Percentiles rank a stretch among this genome's conserved stretches.
Evolutionary conservation across 1,284 basidiomycete species (phyloP).

Genomic region (Apiotrichum gamsii): DNA sequence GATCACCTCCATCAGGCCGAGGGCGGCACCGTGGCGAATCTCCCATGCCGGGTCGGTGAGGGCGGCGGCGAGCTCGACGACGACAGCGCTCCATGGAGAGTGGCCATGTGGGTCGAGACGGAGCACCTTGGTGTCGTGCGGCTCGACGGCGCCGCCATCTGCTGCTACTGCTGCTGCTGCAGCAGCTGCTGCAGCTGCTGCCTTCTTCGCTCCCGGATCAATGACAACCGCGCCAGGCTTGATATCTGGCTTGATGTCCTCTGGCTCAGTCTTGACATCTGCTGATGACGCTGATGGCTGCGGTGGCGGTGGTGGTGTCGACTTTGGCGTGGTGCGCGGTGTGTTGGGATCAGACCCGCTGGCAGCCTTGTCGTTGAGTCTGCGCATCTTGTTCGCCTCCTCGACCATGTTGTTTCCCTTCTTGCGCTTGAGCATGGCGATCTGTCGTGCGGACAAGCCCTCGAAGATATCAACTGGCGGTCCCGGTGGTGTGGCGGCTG

Average conservation of each 20-base stretch:
- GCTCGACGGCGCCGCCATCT: constrained; percentile 34
- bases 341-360: constrained; percentile 9
- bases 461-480: constrained; percentile 38
- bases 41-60: constrained; percentile 87
- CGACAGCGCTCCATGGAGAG: constrained; percentile 86
- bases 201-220: constrained; percentile 42
- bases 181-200: too few species aligned
- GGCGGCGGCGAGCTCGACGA: constrained; percentile 74
- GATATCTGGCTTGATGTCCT: constrained; percentile 10
- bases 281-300: too few species aligned
- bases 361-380: constrained; percentile 30
- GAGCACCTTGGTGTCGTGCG: constrained; percentile 20
- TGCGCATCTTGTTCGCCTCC: constrained; percentile 45
- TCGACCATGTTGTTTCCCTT: constrained; percentile 43
- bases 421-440: constrained; percentile 48
- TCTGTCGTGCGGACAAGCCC: constrained; percentile 45
- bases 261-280: constrained; percentile 9
- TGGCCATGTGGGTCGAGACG: constrained; percentile 52
- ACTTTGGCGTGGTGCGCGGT: constrained; percentile 9
- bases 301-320: constrained; percentile 8
- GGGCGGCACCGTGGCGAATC: constrained; percentile 85
- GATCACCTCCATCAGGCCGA: constrained; percentile 83
- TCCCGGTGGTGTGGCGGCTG: constrained; percentile 7
- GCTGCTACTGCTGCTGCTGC: too few species aligned
- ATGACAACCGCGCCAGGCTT: constrained; percentile 33